phyloP scores from a whole-genome alignment of 805 yeast species.

The Schwanniomyces pseudopolymorphus region DNA sequence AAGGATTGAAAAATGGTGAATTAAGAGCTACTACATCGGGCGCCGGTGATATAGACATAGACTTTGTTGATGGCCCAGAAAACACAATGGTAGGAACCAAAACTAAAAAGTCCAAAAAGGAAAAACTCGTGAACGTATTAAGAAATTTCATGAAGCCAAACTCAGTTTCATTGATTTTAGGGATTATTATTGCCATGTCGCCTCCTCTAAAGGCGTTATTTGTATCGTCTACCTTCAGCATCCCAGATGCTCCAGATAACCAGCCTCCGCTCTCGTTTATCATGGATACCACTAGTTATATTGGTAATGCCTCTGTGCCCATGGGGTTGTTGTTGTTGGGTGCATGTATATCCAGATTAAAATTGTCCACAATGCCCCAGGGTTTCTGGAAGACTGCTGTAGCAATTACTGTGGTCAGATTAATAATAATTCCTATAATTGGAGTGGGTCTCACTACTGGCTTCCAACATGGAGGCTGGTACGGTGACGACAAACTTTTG shows the following conservation, averaged over 20 bases:
- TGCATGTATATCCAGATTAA: conserved; percentile 79
- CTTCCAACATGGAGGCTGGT: conserved; percentile 61
- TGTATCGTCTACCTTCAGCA: conserved; percentile 30
- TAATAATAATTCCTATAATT: conserved; percentile 74
- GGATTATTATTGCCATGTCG: conserved; percentile 73
- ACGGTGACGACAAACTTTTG: conserved; percentile 57
- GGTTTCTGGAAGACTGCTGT: conserved; percentile 73
- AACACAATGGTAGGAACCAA: background rate
- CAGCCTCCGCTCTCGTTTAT: conserved; percentile 81
- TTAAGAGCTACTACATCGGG: conserved; percentile 18
- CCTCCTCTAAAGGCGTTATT: conserved; percentile 76
- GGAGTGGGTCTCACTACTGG: conserved; percentile 65
- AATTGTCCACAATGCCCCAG: conserved; percentile 56
- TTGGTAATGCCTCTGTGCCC: conserved; percentile 89
- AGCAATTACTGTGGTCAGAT: conserved; percentile 53
- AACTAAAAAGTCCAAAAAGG: background rate
- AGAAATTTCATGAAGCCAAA: conserved; percentile 68
- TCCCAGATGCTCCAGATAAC: conserved; percentile 80
- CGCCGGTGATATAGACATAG: conserved; percentile 21
- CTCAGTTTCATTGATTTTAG: conserved; percentile 64
- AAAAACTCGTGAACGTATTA: conserved; percentile 12
- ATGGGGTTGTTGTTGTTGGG: conserved; percentile 80
- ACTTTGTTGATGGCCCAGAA: background rate
- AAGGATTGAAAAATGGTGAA: conserved; percentile 25
- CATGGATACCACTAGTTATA: conserved; percentile 76